These are phyloP conservation scores for Castanospermum australe DNA, from an alignment of 306 rosid genomes.

Conservation along the genomic window DNA sequence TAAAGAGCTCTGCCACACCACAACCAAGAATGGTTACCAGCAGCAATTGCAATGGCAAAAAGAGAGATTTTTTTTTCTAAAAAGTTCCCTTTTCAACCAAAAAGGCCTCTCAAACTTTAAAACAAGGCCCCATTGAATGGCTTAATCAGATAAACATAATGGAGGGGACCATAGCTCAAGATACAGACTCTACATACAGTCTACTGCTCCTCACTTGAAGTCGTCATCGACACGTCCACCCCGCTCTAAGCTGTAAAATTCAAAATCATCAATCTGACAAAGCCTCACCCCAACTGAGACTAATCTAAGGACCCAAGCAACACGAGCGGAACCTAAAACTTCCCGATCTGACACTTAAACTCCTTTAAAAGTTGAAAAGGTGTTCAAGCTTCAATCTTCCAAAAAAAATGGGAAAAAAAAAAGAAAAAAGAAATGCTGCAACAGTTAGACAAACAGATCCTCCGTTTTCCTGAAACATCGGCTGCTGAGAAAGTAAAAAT, in stretches of 20 bases:
- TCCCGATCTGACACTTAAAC: slow-evolving; percentile 31
- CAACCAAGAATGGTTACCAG: slow-evolving; percentile 34
- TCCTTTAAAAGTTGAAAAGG: background rate
- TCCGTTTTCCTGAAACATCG: slow-evolving; percentile 1
- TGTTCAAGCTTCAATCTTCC: background rate
- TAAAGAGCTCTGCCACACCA: slow-evolving; percentile 43
- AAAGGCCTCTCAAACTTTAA: slow-evolving; percentile 46
- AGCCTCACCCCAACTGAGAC: background rate
- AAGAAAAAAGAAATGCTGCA: background rate
- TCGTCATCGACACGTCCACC: slow-evolving; percentile 43
- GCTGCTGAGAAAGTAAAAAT: background rate
- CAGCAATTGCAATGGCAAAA: slow-evolving; percentile 28
- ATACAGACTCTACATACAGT: slow-evolving; percentile 34
- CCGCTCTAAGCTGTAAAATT: slow-evolving; percentile 22
- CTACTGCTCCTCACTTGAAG: slow-evolving; percentile 36
- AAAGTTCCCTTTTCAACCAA: slow-evolving; percentile 32
- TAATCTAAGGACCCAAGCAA: background rate
- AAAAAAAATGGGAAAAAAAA: background rate
- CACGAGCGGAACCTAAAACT: background rate
- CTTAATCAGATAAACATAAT: slow-evolving; percentile 43
- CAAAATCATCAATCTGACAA: slow-evolving; percentile 25
- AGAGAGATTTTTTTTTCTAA: slow-evolving; percentile 2
- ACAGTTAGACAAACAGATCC: slow-evolving; percentile 23
- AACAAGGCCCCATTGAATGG: slow-evolving; percentile 65
- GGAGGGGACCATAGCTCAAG: slow-evolving; percentile 72